These are phyloP conservation scores for Trichoderma endophyticum DNA, from an alignment of 2,329 filamentous ascomycete species.

Conservation along the genomic window DNA sequence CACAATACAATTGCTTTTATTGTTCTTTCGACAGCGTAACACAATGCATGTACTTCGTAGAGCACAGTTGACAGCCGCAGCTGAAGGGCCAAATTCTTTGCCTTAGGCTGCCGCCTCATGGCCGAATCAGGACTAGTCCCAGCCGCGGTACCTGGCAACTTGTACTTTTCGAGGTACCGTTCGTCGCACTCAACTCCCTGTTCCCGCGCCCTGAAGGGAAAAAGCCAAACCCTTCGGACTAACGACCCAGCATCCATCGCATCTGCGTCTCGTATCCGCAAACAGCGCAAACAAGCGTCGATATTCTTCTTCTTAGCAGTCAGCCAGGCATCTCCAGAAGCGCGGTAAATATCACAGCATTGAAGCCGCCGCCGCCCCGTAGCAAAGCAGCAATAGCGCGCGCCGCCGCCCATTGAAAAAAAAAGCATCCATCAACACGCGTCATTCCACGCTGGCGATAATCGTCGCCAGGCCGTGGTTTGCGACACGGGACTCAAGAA, in stretches of 20 bases:
- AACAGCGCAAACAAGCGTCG: neutral
- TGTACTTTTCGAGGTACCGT: constrained; percentile 15
- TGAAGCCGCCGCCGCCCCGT: neutral
- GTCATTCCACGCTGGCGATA: constrained; percentile 21
- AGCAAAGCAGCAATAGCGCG: constrained; percentile 20
- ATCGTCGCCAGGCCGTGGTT: constrained; percentile 1
- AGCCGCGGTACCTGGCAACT: constrained; percentile 12
- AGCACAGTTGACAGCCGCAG: neutral
- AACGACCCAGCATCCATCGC: constrained; percentile 14
- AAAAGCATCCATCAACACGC: constrained; percentile 20
- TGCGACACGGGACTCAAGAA: constrained; percentile 17
- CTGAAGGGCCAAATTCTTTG: constrained; percentile 17
- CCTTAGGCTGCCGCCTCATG: constrained; percentile 32
- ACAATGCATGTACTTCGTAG: neutral
- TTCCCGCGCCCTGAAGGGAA: constrained; percentile 13
- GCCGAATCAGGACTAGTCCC: constrained; percentile 27
- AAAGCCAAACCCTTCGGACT: constrained; percentile 14
- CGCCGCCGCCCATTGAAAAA: constrained; percentile 16
- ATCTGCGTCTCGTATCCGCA: neutral
- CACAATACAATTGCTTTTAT: neutral
- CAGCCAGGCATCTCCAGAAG: neutral
- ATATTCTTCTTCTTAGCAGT: neutral
- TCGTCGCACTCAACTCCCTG: constrained; percentile 4
- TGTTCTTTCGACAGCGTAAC: neutral
- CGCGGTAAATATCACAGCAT: neutral